phyloP scores from a whole-genome alignment of 129 eudicot genomes.

The Ambrosia trifida region DNA sequence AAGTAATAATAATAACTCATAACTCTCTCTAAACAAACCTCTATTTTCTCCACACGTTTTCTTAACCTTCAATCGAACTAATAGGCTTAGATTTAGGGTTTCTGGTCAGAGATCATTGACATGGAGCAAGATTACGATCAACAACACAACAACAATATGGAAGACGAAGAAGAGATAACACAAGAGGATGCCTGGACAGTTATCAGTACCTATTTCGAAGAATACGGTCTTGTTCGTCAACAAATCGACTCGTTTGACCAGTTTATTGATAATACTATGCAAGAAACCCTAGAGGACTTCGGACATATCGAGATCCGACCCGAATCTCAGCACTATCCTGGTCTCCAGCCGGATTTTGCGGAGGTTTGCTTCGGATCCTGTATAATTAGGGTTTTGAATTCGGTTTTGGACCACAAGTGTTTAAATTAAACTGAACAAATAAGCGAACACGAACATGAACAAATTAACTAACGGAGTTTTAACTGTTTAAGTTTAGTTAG shows the following conservation, averaged over 20 bases:
- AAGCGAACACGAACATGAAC: no score
- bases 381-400: constrained; percentile 12
- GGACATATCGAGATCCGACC: constrained; percentile 96
- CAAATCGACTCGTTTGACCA: constrained; percentile 92
- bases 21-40: no score
- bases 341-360: constrained; percentile 76
- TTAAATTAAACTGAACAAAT: no score
- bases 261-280: constrained; percentile 93
- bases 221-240: constrained; percentile 86
- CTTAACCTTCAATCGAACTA: no score
- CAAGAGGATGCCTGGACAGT: constrained; percentile 98
- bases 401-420: no score
- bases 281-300: constrained; percentile 86
- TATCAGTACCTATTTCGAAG: constrained; percentile 82
- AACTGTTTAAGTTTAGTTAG: not conserved
- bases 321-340: constrained; percentile 93
- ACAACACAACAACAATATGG: constrained; percentile 24
- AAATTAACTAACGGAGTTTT: constrained; percentile 8
- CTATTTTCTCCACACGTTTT: no score
- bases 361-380: constrained; percentile 56
- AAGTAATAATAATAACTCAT: no score
- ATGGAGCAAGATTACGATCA: constrained; percentile 55
- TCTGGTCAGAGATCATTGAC: constrained; percentile 30
- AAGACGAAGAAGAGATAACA: constrained; percentile 71
- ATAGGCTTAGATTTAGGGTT: not conserved